phyloP scores from a whole-genome alignment of 257 asterid species.

The Solanum chiquidenum region DNA sequence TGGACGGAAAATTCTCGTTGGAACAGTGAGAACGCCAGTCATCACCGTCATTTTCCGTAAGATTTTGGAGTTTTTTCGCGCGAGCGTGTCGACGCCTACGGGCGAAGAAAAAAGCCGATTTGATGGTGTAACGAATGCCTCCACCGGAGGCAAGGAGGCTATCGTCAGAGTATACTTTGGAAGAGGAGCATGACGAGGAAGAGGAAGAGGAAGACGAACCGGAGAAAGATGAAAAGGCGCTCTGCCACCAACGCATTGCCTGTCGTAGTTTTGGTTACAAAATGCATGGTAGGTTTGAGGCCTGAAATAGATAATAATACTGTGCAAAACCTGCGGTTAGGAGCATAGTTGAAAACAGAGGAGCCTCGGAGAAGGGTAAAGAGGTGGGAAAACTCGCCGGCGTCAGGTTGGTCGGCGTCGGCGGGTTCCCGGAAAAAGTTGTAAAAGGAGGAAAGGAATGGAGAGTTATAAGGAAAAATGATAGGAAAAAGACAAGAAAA shows the following conservation, averaged over 20 bases:
- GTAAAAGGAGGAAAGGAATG: background rate
- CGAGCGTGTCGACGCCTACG: conserved; percentile 22
- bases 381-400: background rate
- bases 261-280: background rate
- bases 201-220: background rate
- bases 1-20: conserved; percentile 2
- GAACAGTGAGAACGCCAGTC: conserved; percentile 19
- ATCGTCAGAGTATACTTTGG: conserved; percentile 43
- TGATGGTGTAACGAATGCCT: conserved; percentile 13
- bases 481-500: background rate
- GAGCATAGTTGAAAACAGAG: background rate
- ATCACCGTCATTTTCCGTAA: conserved; percentile 20
- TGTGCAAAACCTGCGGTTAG: background rate
- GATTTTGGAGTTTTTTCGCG: conserved; percentile 25
- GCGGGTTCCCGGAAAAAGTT: background rate
- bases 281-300: background rate
- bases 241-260: conserved; percentile 11
- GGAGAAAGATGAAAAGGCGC: conserved; percentile 1
- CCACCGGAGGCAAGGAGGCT: conserved; percentile 8
- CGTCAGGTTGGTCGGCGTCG: conserved; percentile 1
- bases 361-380: background rate
- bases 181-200: conserved; percentile 22
- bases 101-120: conserved; percentile 19
- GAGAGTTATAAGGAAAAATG: background rate
- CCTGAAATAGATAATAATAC: background rate